These are phyloP conservation scores for Salix viminalis DNA, from an alignment of 345 rosid species.

Conservation along the genomic window DNA sequence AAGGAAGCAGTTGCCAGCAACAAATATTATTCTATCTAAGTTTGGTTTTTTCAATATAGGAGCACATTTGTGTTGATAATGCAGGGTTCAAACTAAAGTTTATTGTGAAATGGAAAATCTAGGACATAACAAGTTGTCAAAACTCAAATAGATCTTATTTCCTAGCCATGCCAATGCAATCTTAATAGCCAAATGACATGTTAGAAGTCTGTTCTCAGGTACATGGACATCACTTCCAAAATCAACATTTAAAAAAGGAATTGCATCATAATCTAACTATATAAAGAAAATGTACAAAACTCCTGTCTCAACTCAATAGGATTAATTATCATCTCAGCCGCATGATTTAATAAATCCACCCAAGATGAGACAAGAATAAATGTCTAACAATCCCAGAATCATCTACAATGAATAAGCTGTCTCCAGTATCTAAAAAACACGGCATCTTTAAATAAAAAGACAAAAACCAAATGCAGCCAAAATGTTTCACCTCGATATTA, in stretches of 20 bases:
- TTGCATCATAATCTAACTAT: background rate
- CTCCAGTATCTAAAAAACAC: background rate
- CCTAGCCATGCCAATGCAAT: background rate
- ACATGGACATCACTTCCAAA: background rate
- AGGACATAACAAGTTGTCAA: background rate
- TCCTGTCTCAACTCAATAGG: background rate
- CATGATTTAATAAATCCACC: background rate
- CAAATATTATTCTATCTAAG: background rate
- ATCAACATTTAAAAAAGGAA: conserved; percentile 1
- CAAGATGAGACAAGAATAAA: conserved; percentile 1
- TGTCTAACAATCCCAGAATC: background rate
- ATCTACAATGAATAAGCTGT: background rate
- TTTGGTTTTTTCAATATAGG: background rate
- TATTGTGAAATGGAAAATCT: background rate
- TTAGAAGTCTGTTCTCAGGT: background rate
- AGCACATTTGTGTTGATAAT: background rate
- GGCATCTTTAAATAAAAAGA: background rate
- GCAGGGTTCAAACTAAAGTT: background rate
- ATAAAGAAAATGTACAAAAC: background rate
- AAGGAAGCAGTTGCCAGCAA: background rate
- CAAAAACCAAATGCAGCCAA: background rate
- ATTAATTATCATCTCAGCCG: conserved; percentile 4
- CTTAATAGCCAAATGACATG: background rate
- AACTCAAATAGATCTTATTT: background rate
- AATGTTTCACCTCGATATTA: conserved; percentile 75